phyloP scores from a whole-genome alignment of 2,329 filamentous ascomycete species.

The Zymoseptoria ardabiliae region DNA sequence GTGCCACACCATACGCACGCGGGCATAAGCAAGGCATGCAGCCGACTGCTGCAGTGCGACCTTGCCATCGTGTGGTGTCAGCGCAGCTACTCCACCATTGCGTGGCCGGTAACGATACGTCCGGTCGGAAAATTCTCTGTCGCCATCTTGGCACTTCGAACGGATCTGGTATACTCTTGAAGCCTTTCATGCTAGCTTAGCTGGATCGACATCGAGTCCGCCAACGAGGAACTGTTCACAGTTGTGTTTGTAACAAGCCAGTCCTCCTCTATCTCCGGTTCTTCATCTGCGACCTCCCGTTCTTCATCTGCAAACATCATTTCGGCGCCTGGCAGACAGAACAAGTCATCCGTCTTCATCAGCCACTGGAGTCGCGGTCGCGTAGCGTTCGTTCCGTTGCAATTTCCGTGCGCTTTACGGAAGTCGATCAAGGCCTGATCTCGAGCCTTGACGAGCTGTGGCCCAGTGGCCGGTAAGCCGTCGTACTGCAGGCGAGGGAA shows the following conservation, averaged over 20 bases:
- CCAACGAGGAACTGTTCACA: neutral
- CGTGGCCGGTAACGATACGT: neutral
- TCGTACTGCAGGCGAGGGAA: constrained; percentile 58
- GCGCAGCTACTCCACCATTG: neutral
- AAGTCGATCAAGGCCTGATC: constrained; percentile 52
- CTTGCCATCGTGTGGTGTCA: neutral
- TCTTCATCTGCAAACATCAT: constrained; percentile 19
- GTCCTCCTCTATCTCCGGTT: neutral
- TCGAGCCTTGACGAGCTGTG: constrained; percentile 40
- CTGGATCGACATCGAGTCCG: neutral
- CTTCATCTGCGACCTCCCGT: constrained; percentile 2
- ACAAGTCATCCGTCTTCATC: constrained; percentile 51
- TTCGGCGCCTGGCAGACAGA: constrained; percentile 46
- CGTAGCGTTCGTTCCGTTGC: constrained; percentile 36
- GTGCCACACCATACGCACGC: neutral
- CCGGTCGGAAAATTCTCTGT: neutral
- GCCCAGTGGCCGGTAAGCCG: constrained; percentile 42
- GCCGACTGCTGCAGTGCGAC: neutral
- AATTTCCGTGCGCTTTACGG: constrained; percentile 60
- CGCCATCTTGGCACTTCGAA: neutral
- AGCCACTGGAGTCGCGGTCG: constrained; percentile 27
- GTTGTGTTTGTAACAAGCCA: neutral
- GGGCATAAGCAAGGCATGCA: neutral
- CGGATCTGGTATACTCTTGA: neutral
- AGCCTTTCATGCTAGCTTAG: neutral